Evolutionary conservation across 495 filamentous ascomycete genomes (phyloP), one percentile per base, ranked within the genome.

Genomic region (Jackrogersella minutella): DNA sequence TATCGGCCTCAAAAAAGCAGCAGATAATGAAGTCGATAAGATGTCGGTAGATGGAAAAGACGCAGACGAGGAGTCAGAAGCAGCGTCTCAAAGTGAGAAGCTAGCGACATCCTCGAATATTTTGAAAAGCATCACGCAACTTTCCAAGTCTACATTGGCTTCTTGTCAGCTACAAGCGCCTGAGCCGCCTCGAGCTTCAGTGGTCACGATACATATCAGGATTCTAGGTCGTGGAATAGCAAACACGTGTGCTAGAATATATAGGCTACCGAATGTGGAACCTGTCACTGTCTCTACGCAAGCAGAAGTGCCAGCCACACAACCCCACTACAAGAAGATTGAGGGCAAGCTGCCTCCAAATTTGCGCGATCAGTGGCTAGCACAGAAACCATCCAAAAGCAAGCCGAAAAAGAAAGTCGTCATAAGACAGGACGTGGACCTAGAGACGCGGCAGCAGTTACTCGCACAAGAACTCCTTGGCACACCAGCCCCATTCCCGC

Each of bases 401-500:
- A 67, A 34, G 33, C 3, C 50, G 8, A 16, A 46, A 41, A 79
- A 71, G 43, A 62, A 65, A 50, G 11, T 11, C 21, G 7, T 19
- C 46, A 16, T 65, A 57, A 57, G 66, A 59, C 19, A 64, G 46
- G 31, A 47, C 14, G 3, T 69, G 5, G 66, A 75, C 73, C 50
- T 60, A 51, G 78, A 84, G 56, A 74, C 76, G 1, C 80, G 80
- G 2, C 85, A 86, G 68, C 80, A 73, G 21, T 64, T 77, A 8
- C 75, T 90, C 9, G 86, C 86, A 3, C 74, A 78, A 33, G 82
- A 83, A 2, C 79, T 91, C 6, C 56, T 87, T 28, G 47, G 63
- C 1, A 66, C 76, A 2, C 72, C 74, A 11, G 69, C 62, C 8
- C 62, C 66, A 28, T 68, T 44, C 36, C 69, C 72, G 1, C 70